phyloP scores from a whole-genome alignment of 805 yeast species.

The Kluyveromyces siamensis region DNA sequence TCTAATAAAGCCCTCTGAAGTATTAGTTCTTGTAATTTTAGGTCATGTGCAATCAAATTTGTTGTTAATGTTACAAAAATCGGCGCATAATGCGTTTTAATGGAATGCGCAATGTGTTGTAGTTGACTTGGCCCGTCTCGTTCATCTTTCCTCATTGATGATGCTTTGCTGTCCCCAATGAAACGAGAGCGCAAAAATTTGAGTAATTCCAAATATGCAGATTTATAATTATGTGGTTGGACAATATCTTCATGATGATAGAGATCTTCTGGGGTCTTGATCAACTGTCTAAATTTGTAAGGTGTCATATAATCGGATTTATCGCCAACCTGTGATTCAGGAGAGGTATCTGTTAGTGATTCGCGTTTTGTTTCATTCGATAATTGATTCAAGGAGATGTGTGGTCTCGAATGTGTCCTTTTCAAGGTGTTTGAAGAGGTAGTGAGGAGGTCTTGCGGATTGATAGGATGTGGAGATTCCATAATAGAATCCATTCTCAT shows the following conservation, averaged over 20 bases:
- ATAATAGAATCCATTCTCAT: neutral
- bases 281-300: slow-evolving; percentile 12
- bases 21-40: slow-evolving; percentile 51
- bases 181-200: slow-evolving; percentile 11
- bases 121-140: slow-evolving; percentile 14
- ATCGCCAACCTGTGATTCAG: slow-evolving; percentile 4
- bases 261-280: slow-evolving; percentile 18
- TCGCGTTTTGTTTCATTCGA: neutral
- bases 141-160: neutral
- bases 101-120: slow-evolving; percentile 32
- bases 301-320: slow-evolving; percentile 9
- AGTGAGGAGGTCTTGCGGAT: neutral
- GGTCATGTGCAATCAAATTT: slow-evolving; percentile 60
- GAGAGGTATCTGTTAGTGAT: slow-evolving; percentile 3
- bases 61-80: slow-evolving; percentile 71
- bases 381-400: slow-evolving; percentile 13
- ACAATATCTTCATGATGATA: slow-evolving; percentile 12
- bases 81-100: slow-evolving; percentile 52
- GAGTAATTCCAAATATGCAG: slow-evolving; percentile 13
- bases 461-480: neutral
- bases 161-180: slow-evolving; percentile 1
- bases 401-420: slow-evolving; percentile 14
- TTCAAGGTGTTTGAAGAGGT: neutral
- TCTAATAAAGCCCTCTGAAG: slow-evolving; percentile 51
- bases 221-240: slow-evolving; percentile 18